Conservation (phyloP, 352 stramenopile species). For the Pythium pyrilobum region DNA sequence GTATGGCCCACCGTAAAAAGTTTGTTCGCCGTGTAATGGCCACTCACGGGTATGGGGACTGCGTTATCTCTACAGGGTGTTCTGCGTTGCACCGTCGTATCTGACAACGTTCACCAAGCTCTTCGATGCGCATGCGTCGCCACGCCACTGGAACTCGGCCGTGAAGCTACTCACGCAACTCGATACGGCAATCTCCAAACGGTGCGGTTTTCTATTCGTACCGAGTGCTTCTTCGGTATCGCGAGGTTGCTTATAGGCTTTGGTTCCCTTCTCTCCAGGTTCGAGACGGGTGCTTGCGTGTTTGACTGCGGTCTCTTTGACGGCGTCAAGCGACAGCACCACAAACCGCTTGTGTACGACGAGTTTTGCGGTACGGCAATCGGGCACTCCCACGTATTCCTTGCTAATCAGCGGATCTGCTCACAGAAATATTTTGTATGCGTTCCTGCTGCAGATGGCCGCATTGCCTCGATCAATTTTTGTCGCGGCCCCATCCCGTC, state of each 20-base stretch:
- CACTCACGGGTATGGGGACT: constrained; percentile 1
- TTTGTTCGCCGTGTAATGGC: background rate
- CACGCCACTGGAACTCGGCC: constrained; percentile 60
- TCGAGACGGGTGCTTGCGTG: constrained; percentile 72
- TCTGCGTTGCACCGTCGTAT: constrained; percentile 71
- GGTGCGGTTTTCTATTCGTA: constrained; percentile 23
- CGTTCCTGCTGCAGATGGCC: constrained; percentile 43
- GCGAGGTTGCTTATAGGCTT: background rate
- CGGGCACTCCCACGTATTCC: no score
- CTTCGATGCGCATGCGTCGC: constrained; percentile 55
- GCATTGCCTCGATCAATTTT: constrained; percentile 77
- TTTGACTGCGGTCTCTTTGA: constrained; percentile 87
- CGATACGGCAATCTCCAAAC: constrained; percentile 55
- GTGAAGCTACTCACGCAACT: constrained; percentile 71
- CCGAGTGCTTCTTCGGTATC: no score
- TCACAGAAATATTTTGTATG: background rate
- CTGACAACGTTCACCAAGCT: constrained; percentile 74
- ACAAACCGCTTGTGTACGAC: constrained; percentile 78
- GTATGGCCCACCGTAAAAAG: no score
- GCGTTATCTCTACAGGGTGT: constrained; percentile 38
- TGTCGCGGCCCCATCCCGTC: constrained; percentile 65
- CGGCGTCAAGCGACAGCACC: constrained; percentile 72
- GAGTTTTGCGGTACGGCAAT: constrained; percentile 80
- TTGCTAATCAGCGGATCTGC: no score
- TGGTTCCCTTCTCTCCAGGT: constrained; percentile 26